Base-by-base conservation (phyloP, 2,329 filamentous ascomycete species). In the Aspergillus bombycis region DNA sequence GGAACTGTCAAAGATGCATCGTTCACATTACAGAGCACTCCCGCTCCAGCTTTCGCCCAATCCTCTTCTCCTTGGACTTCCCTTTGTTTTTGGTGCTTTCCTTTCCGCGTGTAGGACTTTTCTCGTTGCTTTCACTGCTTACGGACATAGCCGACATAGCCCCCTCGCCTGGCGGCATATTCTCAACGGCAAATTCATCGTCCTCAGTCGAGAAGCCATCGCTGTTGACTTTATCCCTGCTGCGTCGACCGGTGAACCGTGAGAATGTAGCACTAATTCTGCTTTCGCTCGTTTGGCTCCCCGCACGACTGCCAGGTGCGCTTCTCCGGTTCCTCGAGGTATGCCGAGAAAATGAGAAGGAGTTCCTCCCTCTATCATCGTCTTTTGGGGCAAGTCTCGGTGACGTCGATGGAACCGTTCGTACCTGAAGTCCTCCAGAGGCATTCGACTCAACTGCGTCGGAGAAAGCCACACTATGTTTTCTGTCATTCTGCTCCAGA, bases 11-110 rank as follows among this genome's bases (percentile, higher is more conserved):
- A 43, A 62, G 54, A 28, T 30, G 11, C n/a, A 26, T 28, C 19
- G n/a, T 28, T 68, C 70, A 81, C 79, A 81, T 82, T 46, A 81
- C 70, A 61, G 70, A 60, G 69, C 80, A 82, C 65, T 82, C 80
- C 56, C 80, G 74, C 48, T 82, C 80, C 10, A 77, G 74, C 45
- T 74, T 75, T 50, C 67, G 71, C 56, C 67, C 73, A 57, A 71
- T 72, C 69, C 74, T 80, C 61, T 75, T 75, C 45, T 72, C 72
- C 67, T 74, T 79, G 26, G 61, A 62, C 60, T 75, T 77, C 8
- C 70, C 72, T 56, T 71, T 74, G 21, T 57, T 45, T 30, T 63
- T 68, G 34, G 69, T 68, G 1, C 58, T 61, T 34, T 73, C 69
- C 28, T 68, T 73, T 16, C 61, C 67, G 45, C 68, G 68, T 28